Percentiles rank a stretch among this genome's conserved stretches.
phyloP scores from a whole-genome alignment of 768 basidiomycete species.

The Panus rudis region DNA sequence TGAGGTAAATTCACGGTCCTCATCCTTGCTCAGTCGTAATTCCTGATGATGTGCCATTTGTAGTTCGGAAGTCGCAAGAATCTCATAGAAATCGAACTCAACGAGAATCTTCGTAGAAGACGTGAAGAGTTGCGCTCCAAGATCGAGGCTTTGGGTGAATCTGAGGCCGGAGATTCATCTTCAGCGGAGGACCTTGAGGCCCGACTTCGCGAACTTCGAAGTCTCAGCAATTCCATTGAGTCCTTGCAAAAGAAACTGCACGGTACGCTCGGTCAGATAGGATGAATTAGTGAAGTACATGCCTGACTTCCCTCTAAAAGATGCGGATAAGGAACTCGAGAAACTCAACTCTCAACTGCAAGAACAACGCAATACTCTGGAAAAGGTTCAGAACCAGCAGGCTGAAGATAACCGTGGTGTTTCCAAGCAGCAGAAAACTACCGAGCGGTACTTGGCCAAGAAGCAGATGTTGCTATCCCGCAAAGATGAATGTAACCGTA shows the following conservation, averaged over 20 bases:
- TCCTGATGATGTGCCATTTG: background rate
- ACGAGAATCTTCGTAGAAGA: constrained; percentile 77
- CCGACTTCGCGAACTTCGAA: constrained; percentile 59
- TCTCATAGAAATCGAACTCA: constrained; percentile 85
- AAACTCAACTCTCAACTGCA: constrained; percentile 56
- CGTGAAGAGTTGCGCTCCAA: constrained; percentile 72
- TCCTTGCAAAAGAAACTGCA: constrained; percentile 55
- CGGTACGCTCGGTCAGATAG: too few relatives aligned
- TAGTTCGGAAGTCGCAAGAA: constrained; percentile 56
- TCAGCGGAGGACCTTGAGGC: constrained; percentile 64
- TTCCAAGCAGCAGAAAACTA: constrained; percentile 89
- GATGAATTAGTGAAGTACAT: too few relatives aligned
- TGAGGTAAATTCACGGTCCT: constrained; percentile 46
- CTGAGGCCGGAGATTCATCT: constrained; percentile 44
- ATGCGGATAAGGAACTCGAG: constrained; percentile 69
- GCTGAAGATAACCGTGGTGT: constrained; percentile 81
- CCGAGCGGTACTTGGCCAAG: constrained; percentile 91
- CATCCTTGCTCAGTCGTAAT: background rate
- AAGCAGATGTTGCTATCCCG: constrained; percentile 75
- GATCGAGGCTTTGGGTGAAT: constrained; percentile 68
- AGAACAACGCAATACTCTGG: constrained; percentile 56
- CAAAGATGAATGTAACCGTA: constrained; percentile 92
- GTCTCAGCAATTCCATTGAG: constrained; percentile 61
- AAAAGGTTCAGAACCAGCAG: constrained; percentile 76
- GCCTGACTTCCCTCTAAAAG: constrained; percentile 32